phyloP scores from a whole-genome alignment of 2,329 filamentous ascomycete genomes.

The Xenoacremonium recifei region DNA sequence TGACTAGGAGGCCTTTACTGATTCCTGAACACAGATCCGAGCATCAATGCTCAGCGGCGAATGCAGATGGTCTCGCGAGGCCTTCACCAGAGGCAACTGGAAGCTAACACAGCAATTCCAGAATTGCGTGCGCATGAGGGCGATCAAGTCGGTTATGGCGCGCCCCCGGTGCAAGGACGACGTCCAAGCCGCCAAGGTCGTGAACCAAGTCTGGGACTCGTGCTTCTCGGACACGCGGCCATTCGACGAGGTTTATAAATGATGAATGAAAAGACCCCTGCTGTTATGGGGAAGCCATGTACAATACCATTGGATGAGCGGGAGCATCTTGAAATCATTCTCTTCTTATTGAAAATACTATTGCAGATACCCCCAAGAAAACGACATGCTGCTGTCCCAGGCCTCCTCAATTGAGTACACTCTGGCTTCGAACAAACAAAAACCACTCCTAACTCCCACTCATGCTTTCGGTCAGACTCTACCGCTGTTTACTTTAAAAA shows the following conservation, averaged over 20 bases:
- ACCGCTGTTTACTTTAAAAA: slow-evolving; percentile 16
- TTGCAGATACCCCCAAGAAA: slow-evolving; percentile 24
- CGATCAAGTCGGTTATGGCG: slow-evolving; percentile 74
- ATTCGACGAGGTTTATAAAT: slow-evolving; percentile 95
- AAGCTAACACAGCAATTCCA: slow-evolving; percentile 90
- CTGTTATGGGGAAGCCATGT: slow-evolving; percentile 17
- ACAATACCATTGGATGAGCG: slow-evolving; percentile 16
- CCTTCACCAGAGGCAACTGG: slow-evolving; percentile 82
- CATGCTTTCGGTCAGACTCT: slow-evolving; percentile 27
- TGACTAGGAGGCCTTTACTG: slow-evolving; percentile 1
- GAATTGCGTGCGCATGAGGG: slow-evolving; percentile 80
- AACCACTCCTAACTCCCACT: slow-evolving; percentile 28
- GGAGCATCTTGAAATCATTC: slow-evolving; percentile 8
- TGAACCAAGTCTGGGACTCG: slow-evolving; percentile 98
- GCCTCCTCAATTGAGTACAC: slow-evolving; percentile 12
- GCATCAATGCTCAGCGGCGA: slow-evolving; percentile 92
- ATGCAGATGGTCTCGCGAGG: slow-evolving; percentile 85
- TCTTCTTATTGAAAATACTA: slow-evolving; percentile 19
- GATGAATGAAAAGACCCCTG: slow-evolving; percentile 22
- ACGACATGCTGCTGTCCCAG: slow-evolving; percentile 8
- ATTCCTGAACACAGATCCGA: slow-evolving; percentile 64
- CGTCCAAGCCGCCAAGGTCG: slow-evolving; percentile 79
- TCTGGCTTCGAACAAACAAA: slow-evolving; percentile 17
- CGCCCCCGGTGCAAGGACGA: slow-evolving; percentile 82
- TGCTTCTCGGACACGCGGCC: slow-evolving; percentile 93